Evolutionary conservation across 176 grass and related monocot species (phyloP).

Genomic region (Microstegium vimineum): DNA sequence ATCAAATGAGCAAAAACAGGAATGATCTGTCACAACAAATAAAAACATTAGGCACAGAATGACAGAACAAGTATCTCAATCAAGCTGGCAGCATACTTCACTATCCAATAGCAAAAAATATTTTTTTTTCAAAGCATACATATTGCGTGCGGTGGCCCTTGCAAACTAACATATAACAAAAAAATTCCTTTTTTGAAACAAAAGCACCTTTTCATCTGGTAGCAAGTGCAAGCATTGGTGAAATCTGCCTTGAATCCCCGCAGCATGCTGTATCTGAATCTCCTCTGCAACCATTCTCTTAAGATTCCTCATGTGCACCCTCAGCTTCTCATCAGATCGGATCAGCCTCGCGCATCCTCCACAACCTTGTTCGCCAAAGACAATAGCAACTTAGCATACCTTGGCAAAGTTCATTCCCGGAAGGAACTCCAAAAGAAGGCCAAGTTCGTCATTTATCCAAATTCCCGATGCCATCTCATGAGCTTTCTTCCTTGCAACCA

Average conservation of each 20-base stretch:
- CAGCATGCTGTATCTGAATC: conserved; percentile 73
- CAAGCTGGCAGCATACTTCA: conserved; percentile 3
- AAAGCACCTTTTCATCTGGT: conserved; percentile 48
- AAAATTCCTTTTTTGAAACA: not conserved
- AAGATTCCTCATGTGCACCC: conserved; percentile 51
- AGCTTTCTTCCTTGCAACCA: conserved; percentile 85
- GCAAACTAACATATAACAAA: not conserved
- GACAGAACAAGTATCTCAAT: not conserved
- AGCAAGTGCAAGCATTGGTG: conserved; percentile 70
- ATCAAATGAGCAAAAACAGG: not conserved
- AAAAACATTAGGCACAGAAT: not conserved
- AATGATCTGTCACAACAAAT: not conserved
- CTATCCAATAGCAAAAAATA: not conserved
- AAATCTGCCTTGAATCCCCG: conserved; percentile 91
- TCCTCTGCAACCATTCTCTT: conserved; percentile 65
- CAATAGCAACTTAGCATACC: conserved; percentile 67
- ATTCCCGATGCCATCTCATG: conserved; percentile 56
- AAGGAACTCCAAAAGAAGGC: conserved; percentile 56
- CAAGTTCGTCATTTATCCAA: conserved; percentile 55
- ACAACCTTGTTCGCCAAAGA: conserved; percentile 72
- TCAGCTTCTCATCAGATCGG: conserved; percentile 43
- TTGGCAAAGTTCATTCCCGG: conserved; percentile 59
- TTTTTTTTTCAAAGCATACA: conserved; percentile 22
- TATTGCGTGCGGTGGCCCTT: not conserved
- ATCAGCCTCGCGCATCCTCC: conserved; percentile 67